These are phyloP conservation scores for Cenococcum geophilum DNA, from an alignment of 495 filamentous ascomycete genomes.

Conservation along the genomic window DNA sequence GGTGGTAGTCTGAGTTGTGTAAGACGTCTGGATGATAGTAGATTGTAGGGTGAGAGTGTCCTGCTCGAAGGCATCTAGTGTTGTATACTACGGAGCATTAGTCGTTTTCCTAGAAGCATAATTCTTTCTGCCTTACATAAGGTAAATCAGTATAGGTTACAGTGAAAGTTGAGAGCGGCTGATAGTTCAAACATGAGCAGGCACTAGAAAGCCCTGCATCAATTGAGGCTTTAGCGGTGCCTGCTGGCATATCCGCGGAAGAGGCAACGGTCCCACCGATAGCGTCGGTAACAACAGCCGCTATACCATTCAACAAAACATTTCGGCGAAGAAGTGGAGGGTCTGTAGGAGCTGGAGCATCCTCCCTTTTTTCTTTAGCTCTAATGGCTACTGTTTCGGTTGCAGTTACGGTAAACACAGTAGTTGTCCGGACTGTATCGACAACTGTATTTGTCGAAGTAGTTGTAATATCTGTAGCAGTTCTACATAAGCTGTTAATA, in stretches of 20 bases:
- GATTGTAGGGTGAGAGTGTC: background rate
- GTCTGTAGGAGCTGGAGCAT: background rate
- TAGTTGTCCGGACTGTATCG: constrained; percentile 8
- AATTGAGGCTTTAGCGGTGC: background rate
- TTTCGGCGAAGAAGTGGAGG: background rate
- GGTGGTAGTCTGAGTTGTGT: background rate
- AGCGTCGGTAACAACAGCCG: background rate
- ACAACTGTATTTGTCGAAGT: constrained; percentile 1
- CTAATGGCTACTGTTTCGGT: background rate
- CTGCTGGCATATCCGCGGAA: background rate
- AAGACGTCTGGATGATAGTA: background rate
- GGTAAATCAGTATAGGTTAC: constrained; percentile 6
- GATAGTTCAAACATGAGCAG: constrained; percentile 11
- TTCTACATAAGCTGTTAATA: background rate
- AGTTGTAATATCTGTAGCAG: constrained; percentile 1
- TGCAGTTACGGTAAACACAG: constrained; percentile 6
- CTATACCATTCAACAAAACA: background rate
- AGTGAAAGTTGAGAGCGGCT: constrained; percentile 8
- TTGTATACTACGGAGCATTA: background rate
- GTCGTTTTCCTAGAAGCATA: no score
- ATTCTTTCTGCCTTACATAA: background rate
- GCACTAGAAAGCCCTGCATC: constrained; percentile 2
- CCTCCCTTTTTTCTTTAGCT: background rate
- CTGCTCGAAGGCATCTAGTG: background rate
- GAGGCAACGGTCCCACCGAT: background rate